phyloP scores from a whole-genome alignment of 345 rosid species.

The Bruguiera sexangula region DNA sequence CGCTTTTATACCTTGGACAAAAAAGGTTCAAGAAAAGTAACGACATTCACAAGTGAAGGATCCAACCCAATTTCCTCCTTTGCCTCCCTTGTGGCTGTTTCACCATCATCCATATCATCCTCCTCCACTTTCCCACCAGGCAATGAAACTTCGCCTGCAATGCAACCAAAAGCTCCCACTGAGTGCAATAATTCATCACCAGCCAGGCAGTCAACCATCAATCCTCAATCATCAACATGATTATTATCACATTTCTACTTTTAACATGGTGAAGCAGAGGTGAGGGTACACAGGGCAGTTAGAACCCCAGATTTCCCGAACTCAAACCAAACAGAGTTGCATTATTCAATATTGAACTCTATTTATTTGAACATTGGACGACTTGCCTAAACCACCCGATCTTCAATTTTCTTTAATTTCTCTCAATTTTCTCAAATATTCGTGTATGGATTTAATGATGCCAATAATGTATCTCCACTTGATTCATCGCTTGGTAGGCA shows the following conservation, averaged over 20 bases:
- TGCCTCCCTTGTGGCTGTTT: slow-evolving; percentile 70
- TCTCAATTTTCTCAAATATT: background rate
- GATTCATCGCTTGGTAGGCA: no score
- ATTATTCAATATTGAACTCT: background rate
- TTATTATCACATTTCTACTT: background rate
- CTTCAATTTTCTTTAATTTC: background rate
- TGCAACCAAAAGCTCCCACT: slow-evolving; percentile 27
- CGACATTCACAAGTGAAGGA: slow-evolving; percentile 61
- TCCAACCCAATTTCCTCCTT: slow-evolving; percentile 71
- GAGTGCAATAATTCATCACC: slow-evolving; percentile 6
- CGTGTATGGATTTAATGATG: no score
- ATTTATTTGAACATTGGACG: background rate
- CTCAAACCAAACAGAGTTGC: background rate
- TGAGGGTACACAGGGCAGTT: background rate
- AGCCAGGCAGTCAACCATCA: background rate
- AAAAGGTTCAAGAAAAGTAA: slow-evolving; percentile 78
- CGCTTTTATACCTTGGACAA: slow-evolving; percentile 67
- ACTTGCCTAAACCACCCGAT: background rate
- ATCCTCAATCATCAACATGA: slow-evolving; percentile 1
- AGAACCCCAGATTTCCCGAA: background rate
- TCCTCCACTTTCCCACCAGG: slow-evolving; percentile 82
- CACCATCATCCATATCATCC: slow-evolving; percentile 58
- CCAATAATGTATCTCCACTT: no score
- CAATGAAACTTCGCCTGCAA: slow-evolving; percentile 73
- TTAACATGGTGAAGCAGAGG: background rate